Evolutionary conservation across 495 filamentous ascomycete genomes (phyloP).

Genomic region (Acidiella bohemica): DNA sequence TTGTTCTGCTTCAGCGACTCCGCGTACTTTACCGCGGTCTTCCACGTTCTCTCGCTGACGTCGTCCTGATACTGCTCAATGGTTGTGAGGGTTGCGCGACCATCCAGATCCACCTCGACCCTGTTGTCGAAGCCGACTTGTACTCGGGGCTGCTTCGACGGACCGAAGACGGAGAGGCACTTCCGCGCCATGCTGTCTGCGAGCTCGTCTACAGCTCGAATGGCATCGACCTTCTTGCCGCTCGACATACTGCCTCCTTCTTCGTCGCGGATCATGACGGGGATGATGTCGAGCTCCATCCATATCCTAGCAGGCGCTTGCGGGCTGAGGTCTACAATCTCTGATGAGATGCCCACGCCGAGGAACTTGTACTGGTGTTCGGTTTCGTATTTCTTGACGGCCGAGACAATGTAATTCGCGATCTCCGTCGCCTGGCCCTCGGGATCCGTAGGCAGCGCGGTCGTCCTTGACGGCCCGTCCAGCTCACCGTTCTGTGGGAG

Average conservation of each 20-base stretch:
- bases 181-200: constrained; percentile 77
- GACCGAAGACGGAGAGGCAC: constrained; percentile 69
- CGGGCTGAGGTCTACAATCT: constrained; percentile 40
- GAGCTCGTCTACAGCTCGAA: constrained; percentile 60
- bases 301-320: constrained; percentile 60
- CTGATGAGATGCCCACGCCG: constrained; percentile 40
- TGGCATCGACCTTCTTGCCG: background rate
- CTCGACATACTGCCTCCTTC: constrained; percentile 14
- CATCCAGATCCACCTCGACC: constrained; percentile 63
- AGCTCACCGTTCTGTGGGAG: too few species aligned
- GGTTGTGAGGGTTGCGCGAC: constrained; percentile 44
- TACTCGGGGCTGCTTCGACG: constrained; percentile 55
- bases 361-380: constrained; percentile 28
- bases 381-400: constrained; percentile 22
- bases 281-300: constrained; percentile 65
- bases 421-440: constrained; percentile 1
- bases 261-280: constrained; percentile 40
- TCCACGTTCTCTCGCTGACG: constrained; percentile 51
- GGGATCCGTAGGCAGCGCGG: background rate
- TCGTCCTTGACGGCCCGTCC: background rate
- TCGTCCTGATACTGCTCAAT: constrained; percentile 52
- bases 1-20: constrained; percentile 51
- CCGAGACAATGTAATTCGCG: constrained; percentile 20
- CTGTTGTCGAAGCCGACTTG: constrained; percentile 59
- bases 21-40: constrained; percentile 53